Conservation (phyloP, 2,329 filamentous ascomycete genomes). For the Fusarium incarnatum region DNA sequence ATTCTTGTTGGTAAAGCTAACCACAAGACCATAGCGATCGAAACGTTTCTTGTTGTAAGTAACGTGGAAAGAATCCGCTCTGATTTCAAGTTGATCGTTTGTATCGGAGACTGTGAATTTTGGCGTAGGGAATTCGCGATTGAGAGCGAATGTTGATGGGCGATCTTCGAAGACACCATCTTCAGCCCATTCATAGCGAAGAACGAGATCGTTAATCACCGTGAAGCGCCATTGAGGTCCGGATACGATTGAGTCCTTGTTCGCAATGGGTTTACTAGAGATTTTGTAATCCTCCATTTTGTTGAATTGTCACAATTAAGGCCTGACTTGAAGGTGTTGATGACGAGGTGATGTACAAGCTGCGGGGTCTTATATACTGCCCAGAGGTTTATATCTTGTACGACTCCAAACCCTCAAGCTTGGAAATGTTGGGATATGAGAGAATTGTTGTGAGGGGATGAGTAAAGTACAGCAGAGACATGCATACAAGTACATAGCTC, state of each 20-base stretch:
- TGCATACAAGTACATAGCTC: neutral
- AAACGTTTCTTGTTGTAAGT: slow-evolving; percentile 70
- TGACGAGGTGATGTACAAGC: neutral
- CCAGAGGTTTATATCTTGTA: neutral
- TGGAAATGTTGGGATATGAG: neutral
- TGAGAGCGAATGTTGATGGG: slow-evolving; percentile 70
- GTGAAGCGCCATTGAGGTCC: slow-evolving; percentile 67
- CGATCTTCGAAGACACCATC: slow-evolving; percentile 72
- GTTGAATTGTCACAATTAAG: neutral
- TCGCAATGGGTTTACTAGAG: slow-evolving; percentile 33
- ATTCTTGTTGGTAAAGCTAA: slow-evolving; percentile 57
- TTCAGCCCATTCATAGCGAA: slow-evolving; percentile 72
- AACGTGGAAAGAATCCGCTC: slow-evolving; percentile 66
- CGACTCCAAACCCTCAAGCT: neutral
- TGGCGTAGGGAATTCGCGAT: slow-evolving; percentile 58
- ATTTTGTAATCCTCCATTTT: slow-evolving; percentile 41
- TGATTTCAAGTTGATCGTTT: slow-evolving; percentile 63
- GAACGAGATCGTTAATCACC: slow-evolving; percentile 64
- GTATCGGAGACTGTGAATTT: slow-evolving; percentile 61
- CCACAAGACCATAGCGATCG: slow-evolving; percentile 60
- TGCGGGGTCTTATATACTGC: slow-evolving; percentile 1
- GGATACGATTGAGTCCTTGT: slow-evolving; percentile 30
- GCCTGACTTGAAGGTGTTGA: neutral
- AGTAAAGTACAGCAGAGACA: slow-evolving; percentile 1
- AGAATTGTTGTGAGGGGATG: slow-evolving; percentile 24